Percentiles rank a stretch among this genome's conserved stretches.
phyloP scores from a whole-genome alignment of 768 basidiomycete genomes.

The Russula brevipes region DNA sequence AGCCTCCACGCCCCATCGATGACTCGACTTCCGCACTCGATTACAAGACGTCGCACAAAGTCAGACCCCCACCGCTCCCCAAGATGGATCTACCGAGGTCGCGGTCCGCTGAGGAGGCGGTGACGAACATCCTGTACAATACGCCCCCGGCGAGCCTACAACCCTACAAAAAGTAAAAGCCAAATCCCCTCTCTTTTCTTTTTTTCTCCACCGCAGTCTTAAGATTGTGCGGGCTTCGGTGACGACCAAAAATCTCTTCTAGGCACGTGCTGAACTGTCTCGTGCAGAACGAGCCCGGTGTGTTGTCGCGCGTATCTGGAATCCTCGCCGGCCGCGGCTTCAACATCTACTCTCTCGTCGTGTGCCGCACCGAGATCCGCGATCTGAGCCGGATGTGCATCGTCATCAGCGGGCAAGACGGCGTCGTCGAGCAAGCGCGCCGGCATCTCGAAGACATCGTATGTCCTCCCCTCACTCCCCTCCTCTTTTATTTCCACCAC shows the following conservation, averaged over 20 bases:
- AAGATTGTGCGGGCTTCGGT: too few relatives aligned
- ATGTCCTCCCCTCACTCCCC: slow-evolving; percentile 31
- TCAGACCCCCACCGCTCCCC: slow-evolving; percentile 79
- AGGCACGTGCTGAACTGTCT: slow-evolving; percentile 97
- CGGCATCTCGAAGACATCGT: slow-evolving; percentile 95
- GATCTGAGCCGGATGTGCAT: slow-evolving; percentile 98
- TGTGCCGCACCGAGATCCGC: slow-evolving; percentile 94
- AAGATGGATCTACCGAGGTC: slow-evolving; percentile 77
- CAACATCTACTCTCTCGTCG: slow-evolving; percentile 98
- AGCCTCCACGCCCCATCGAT: slow-evolving; percentile 75
- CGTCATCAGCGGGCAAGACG: slow-evolving; percentile 93
- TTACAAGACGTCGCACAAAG: slow-evolving; percentile 72
- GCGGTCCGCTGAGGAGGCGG: slow-evolving; percentile 92
- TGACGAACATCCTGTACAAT: slow-evolving; percentile 96
- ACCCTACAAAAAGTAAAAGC: slow-evolving; percentile 82
- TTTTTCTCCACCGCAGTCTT: too few relatives aligned
- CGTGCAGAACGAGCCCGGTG: slow-evolving; percentile 98
- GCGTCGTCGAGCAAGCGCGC: slow-evolving; percentile 94
- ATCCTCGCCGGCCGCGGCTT: slow-evolving; percentile 98
- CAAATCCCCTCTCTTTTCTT: too few relatives aligned
- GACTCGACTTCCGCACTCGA: slow-evolving; percentile 96
- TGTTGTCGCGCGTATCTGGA: slow-evolving; percentile 96
- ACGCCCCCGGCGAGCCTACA: slow-evolving; percentile 88
- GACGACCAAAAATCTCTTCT: background rate
- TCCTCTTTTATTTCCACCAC: too few relatives aligned